Evolutionary conservation across 768 basidiomycete species (phyloP).

Genomic region (Collybiopsis confluens): DNA sequence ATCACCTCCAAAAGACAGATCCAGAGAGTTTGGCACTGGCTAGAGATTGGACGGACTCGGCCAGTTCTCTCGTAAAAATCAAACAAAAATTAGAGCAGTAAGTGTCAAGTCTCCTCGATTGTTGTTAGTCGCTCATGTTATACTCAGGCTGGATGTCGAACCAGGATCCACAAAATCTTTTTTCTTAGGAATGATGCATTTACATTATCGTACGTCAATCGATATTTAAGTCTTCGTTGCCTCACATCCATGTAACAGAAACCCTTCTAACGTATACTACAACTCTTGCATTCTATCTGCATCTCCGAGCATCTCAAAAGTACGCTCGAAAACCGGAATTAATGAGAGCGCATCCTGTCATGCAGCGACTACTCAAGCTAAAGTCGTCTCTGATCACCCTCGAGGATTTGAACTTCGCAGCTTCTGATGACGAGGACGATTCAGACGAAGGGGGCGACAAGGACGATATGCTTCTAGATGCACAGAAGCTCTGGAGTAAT

Average conservation of each 20-base stretch:
- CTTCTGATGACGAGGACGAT: conserved; percentile 45
- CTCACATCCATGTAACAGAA: conserved; percentile 47
- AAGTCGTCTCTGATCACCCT: conserved; percentile 79
- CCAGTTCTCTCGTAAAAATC: conserved; percentile 47
- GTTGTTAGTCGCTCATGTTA: conserved; percentile 4
- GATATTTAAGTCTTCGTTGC: background rate
- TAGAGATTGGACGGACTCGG: conserved; percentile 79
- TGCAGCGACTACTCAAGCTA: conserved; percentile 71
- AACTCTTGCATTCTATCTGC: conserved; percentile 87
- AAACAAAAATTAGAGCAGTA: conserved; percentile 52
- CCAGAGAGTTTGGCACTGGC: conserved; percentile 80
- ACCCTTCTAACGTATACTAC: conserved; percentile 86
- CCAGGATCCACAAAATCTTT: conserved; percentile 43
- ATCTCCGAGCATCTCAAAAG: conserved; percentile 71
- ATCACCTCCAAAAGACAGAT: conserved; percentile 67
- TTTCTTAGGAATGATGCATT: conserved; percentile 65
- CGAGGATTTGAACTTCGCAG: conserved; percentile 78
- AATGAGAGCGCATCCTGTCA: conserved; percentile 67
- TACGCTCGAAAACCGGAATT: conserved; percentile 57
- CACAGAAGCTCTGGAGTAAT: conserved; percentile 40
- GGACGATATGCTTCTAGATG: conserved; percentile 35
- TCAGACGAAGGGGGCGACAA: conserved; percentile 39
- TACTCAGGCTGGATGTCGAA: conserved; percentile 42
- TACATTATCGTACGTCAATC: conserved; percentile 78
- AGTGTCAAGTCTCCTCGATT: conserved; percentile 13